A percentile compares a stretch with the other conserved stretches of the same genome.
phyloP scores from a whole-genome alignment of 352 stramenopile genomes.

The Phytopythium kandeliae region DNA sequence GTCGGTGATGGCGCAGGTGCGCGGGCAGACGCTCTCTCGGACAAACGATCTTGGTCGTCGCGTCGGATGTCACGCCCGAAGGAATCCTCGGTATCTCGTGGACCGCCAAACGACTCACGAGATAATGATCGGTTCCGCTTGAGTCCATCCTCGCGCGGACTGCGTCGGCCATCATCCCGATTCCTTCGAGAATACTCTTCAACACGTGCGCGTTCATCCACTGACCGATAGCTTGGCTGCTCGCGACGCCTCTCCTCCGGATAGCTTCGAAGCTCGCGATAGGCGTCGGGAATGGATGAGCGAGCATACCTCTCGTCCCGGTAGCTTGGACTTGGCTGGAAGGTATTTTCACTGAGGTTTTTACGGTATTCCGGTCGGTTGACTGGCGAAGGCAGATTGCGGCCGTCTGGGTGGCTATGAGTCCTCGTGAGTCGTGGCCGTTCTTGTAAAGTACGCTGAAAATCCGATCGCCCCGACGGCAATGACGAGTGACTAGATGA shows the following conservation, averaged over 20 bases:
- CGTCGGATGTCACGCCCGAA: not conserved
- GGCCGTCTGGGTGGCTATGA: constrained; percentile 1
- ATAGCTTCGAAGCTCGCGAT: not conserved
- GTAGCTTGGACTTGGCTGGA: not conserved
- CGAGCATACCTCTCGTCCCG: constrained; percentile 1
- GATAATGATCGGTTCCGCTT: not conserved
- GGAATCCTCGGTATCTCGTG: not conserved
- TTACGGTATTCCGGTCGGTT: constrained; percentile 3
- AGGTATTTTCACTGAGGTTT: constrained; percentile 1
- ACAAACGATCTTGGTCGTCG: not conserved
- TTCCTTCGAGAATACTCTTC: not conserved
- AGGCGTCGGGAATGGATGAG: not conserved
- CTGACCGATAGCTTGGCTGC: not conserved
- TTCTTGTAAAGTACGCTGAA: not conserved
- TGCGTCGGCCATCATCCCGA: not conserved
- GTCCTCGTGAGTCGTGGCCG: not conserved
- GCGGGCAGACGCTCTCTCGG: not conserved
- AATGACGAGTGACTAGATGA: not conserved
- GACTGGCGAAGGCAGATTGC: not conserved
- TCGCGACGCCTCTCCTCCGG: not conserved
- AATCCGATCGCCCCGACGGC: not conserved
- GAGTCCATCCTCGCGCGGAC: not conserved
- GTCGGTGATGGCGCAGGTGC: not conserved
- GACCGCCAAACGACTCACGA: not conserved
- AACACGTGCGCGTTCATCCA: not conserved